phyloP scores from a whole-genome alignment of 1,284 basidiomycete genomes.

The Marasmius oreades region DNA sequence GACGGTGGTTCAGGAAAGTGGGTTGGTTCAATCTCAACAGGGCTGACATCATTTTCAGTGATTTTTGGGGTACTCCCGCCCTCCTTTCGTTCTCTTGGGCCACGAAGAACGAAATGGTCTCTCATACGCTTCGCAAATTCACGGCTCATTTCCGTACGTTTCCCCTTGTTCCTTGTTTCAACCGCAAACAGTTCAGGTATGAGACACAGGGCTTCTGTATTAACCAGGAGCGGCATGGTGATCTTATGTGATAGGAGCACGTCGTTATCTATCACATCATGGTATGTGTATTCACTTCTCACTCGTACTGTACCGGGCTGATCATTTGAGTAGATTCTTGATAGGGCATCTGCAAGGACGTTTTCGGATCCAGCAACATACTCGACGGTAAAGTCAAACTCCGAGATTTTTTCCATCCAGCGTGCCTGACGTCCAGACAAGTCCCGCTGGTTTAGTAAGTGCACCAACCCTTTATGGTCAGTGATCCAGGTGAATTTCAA shows the following conservation, averaged over 20 bases:
- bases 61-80: slow-evolving; percentile 7
- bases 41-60: too few relatives aligned
- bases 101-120: not conserved
- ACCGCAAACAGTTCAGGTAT: not conserved
- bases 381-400: slow-evolving; percentile 13
- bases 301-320: slow-evolving; percentile 5
- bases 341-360: slow-evolving; percentile 5
- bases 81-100: slow-evolving; percentile 11
- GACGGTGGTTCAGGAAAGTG: too few relatives aligned
- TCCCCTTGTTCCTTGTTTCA: not conserved
- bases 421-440: slow-evolving; percentile 13
- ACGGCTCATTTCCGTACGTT: not conserved
- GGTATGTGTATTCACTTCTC: slow-evolving; percentile 3
- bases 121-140: not conserved
- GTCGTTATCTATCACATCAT: not conserved
- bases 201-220: slow-evolving; percentile 1
- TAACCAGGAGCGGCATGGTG: slow-evolving; percentile 3
- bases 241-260: not conserved
- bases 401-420: slow-evolving; percentile 9
- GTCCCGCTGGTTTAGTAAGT: slow-evolving; percentile 9
- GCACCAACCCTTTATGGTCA: slow-evolving; percentile 5
- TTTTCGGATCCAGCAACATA: slow-evolving; percentile 3
- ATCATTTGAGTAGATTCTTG: slow-evolving; percentile 8
- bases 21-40: too few relatives aligned
- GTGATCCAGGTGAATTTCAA: not conserved